Evolutionary conservation across 2,329 filamentous ascomycete species (phyloP).

Genomic region (Neofusicoccum umdonicola): DNA sequence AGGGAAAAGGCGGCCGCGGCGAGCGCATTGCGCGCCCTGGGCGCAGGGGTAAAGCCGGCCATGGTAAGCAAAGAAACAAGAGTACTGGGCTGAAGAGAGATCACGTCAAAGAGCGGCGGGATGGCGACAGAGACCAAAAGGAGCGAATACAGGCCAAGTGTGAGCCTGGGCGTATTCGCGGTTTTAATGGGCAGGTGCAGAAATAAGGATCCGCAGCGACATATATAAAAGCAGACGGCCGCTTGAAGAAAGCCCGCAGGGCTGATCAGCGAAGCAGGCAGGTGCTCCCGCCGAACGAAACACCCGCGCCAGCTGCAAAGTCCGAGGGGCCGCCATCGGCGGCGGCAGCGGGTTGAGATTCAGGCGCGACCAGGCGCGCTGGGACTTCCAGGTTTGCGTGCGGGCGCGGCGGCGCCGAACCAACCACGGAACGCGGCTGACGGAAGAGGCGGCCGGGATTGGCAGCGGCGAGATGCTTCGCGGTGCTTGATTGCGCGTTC

Average conservation of each 20-base stretch:
- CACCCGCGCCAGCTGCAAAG: background rate
- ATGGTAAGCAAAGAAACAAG: background rate
- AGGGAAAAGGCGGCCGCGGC: constrained; percentile 1
- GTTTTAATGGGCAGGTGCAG: constrained; percentile 4
- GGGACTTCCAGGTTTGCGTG: background rate
- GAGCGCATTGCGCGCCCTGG: background rate
- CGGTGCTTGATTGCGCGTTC: constrained; percentile 4
- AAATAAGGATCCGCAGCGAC: constrained; percentile 13
- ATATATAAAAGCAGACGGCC: background rate
- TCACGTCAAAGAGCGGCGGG: background rate
- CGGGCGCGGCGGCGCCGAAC: background rate
- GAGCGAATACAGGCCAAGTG: background rate
- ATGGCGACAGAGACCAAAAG: constrained; percentile 10
- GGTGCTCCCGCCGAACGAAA: background rate
- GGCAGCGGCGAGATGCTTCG: background rate
- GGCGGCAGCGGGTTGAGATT: background rate
- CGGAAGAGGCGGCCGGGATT: background rate
- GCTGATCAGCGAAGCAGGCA: constrained; percentile 4
- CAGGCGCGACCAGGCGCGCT: background rate
- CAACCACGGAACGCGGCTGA: background rate
- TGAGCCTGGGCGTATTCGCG: background rate
- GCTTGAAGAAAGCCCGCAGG: background rate
- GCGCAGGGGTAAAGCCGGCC: background rate
- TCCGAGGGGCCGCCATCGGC: background rate
- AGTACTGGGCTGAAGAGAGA: background rate